These are phyloP conservation scores for Aspergillus brasiliensis DNA, from an alignment of 2,329 filamentous ascomycete species.

Conservation along the genomic window DNA sequence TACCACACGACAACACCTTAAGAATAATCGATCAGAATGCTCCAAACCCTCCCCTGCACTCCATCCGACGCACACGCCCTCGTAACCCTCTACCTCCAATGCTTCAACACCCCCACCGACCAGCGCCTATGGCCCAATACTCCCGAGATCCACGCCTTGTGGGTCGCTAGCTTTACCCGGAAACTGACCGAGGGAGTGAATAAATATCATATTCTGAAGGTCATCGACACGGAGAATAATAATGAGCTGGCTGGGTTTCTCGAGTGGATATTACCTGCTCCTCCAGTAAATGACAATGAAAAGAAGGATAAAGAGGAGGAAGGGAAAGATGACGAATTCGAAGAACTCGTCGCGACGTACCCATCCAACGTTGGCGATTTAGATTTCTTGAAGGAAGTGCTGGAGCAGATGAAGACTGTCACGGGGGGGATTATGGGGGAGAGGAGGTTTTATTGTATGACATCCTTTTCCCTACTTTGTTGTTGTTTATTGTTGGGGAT, in stretches of 20 bases:
- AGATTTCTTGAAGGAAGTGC: constrained; percentile 24
- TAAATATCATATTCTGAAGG: constrained; percentile 11
- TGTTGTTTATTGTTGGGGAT: background rate
- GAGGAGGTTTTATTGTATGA: constrained; percentile 30
- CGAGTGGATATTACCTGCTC: constrained; percentile 27
- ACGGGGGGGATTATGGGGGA: constrained; percentile 21
- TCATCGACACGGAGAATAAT: constrained; percentile 18
- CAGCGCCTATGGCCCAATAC: constrained; percentile 26
- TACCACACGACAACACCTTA: background rate
- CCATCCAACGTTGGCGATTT: constrained; percentile 10
- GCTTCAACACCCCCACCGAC: constrained; percentile 27
- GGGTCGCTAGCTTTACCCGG: constrained; percentile 9
- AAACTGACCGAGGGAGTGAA: background rate
- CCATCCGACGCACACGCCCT: constrained; percentile 21
- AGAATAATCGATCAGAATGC: constrained; percentile 18
- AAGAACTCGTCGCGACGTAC: background rate
- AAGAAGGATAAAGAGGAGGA: background rate
- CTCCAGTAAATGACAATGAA: background rate
- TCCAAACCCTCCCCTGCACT: constrained; percentile 18
- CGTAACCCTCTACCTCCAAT: constrained; percentile 24
- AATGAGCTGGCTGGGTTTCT: constrained; percentile 25
- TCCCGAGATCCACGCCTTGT: constrained; percentile 26
- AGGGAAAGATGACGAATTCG: constrained; percentile 17
- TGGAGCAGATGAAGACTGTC: constrained; percentile 21
- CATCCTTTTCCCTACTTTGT: background rate